phyloP scores from a whole-genome alignment of 768 basidiomycete genomes.

The Pisolithus marmoratus region DNA sequence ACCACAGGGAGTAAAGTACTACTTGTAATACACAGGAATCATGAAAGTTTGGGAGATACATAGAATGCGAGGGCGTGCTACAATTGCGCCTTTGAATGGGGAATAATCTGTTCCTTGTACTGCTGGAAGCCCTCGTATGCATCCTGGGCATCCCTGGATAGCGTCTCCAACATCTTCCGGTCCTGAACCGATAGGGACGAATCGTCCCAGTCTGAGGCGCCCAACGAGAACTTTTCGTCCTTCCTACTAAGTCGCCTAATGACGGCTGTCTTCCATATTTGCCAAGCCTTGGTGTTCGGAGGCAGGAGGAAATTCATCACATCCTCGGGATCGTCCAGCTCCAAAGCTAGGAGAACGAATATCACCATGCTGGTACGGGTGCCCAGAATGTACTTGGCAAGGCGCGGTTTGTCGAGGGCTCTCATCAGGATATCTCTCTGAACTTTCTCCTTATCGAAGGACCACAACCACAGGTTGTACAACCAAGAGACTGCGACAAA shows the following conservation, averaged over 20 bases:
- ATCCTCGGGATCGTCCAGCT: background rate
- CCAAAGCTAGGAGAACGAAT: conserved; percentile 1
- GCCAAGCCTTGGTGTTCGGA: background rate
- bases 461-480: conserved; percentile 26
- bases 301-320: background rate
- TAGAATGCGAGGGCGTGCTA: no score
- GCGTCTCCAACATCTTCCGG: background rate
- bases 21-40: no score
- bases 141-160: background rate
- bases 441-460: conserved; percentile 22
- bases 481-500: conserved; percentile 28
- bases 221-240: background rate
- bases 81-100: no score
- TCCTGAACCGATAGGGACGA: background rate
- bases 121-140: background rate
- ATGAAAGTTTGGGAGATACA: no score
- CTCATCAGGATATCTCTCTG: conserved; percentile 15
- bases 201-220: background rate
- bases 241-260: background rate
- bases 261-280: background rate
- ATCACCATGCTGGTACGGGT: background rate
- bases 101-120: no score
- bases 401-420: background rate
- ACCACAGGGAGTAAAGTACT: no score
- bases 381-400: background rate